A percentile compares a stretch with the other conserved stretches of the same genome.
Conservation (phyloP, 2,329 filamentous ascomycete species). For the Thermochaetoides dissita region DNA sequence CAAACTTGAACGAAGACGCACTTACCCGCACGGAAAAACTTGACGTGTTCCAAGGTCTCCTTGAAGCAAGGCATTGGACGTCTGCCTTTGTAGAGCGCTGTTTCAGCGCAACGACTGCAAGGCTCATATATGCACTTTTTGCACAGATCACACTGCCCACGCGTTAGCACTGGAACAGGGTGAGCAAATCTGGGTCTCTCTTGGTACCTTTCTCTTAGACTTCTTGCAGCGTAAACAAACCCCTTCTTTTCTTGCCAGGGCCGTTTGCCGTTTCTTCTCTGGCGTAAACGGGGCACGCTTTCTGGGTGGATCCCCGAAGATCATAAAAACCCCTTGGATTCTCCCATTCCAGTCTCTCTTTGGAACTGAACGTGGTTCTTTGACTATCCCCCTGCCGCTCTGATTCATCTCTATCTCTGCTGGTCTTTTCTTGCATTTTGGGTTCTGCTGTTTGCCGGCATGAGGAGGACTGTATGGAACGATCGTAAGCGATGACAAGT, state of each 20-base stretch:
- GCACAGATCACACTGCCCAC: constrained; percentile 11
- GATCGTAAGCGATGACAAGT: no score
- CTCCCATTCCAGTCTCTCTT: constrained; percentile 5
- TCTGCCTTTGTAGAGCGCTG: constrained; percentile 11
- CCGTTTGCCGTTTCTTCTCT: constrained; percentile 10
- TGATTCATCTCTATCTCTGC: no score
- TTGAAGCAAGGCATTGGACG: constrained; percentile 12
- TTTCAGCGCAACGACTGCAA: constrained; percentile 10
- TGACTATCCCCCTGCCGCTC: no score
- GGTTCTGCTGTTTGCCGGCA: no score
- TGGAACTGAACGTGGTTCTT: no score
- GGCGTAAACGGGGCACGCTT: constrained; percentile 7
- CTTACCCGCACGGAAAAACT: constrained; percentile 13
- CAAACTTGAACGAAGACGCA: not conserved
- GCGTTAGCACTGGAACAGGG: no score
- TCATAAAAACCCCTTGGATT: constrained; percentile 10
- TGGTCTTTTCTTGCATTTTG: no score
- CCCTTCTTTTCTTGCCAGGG: constrained; percentile 10
- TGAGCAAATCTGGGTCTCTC: not conserved
- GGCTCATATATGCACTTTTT: not conserved
- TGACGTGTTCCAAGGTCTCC: constrained; percentile 8
- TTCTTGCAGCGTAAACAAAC: constrained; percentile 13
- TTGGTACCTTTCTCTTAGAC: constrained; percentile 12
- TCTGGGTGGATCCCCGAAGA: constrained; percentile 7
- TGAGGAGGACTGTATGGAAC: no score